A percentile compares a stretch with the other conserved stretches of the same genome.
These are phyloP conservation scores for Aspergillus sp. DNA, from an alignment of 2,329 filamentous ascomycete species.

Conservation along the genomic window DNA sequence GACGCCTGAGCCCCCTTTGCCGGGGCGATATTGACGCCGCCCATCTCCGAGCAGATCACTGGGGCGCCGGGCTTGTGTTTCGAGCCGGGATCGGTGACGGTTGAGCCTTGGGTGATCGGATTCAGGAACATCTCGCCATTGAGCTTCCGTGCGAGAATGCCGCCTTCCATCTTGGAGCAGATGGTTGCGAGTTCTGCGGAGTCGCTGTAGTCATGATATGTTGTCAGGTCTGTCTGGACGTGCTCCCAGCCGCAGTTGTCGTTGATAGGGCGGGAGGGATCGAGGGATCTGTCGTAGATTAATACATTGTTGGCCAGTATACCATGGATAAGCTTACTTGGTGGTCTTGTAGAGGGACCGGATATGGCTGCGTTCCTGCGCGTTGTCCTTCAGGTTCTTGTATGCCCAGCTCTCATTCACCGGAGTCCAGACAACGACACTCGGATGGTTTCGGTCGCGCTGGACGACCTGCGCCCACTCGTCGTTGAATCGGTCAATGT, in stretches of 20 bases:
- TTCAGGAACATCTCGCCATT: slow-evolving; percentile 57
- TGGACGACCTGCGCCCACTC: slow-evolving; percentile 65
- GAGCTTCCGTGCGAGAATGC: slow-evolving; percentile 55
- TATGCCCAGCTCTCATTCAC: slow-evolving; percentile 68
- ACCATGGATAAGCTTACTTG: slow-evolving; percentile 40
- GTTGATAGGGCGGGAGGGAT: slow-evolving; percentile 64
- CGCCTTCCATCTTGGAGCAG: slow-evolving; percentile 51
- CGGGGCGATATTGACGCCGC: slow-evolving; percentile 65
- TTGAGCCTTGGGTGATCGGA: slow-evolving; percentile 36
- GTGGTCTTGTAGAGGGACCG: slow-evolving; percentile 64
- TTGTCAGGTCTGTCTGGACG: slow-evolving; percentile 62
- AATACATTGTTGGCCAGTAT: not conserved
- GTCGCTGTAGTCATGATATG: slow-evolving; percentile 68
- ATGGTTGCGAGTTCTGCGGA: slow-evolving; percentile 55
- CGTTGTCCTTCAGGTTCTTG: slow-evolving; percentile 54
- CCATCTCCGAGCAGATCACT: slow-evolving; percentile 67
- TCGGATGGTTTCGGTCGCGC: slow-evolving; percentile 66
- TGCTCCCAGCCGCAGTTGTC: slow-evolving; percentile 74
- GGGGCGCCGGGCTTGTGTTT: slow-evolving; percentile 57
- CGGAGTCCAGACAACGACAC: slow-evolving; percentile 65
- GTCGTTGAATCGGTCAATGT: slow-evolving; percentile 59
- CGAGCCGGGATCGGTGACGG: slow-evolving; percentile 48
- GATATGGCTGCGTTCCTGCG: slow-evolving; percentile 64
- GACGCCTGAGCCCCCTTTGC: slow-evolving; percentile 40
- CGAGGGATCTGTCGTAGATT: slow-evolving; percentile 46